A percentile compares a stretch with the other conserved stretches of the same genome.
Conservation (phyloP, 352 stramenopile species). For the Globisporangium radiosum region DNA sequence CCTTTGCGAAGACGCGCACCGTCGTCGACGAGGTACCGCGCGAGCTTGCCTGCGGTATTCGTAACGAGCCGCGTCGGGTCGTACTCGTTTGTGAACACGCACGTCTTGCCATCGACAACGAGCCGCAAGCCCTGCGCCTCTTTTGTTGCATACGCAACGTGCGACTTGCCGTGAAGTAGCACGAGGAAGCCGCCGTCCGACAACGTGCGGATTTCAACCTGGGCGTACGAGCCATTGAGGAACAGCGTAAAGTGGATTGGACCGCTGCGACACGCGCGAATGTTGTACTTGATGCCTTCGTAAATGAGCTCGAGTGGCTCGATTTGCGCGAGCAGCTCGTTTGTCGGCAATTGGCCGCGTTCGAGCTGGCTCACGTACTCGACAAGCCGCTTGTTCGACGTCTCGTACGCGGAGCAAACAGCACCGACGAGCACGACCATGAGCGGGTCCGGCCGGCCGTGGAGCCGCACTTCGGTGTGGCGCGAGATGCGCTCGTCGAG, state of each 20-base stretch:
- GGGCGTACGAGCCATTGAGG: constrained; percentile 83
- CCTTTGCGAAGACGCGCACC: constrained; percentile 84
- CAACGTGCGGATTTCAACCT: constrained; percentile 94
- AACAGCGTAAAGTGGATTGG: constrained; percentile 90
- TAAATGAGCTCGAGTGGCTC: constrained; percentile 97
- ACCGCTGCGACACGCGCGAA: constrained; percentile 88
- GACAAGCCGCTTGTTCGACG: constrained; percentile 59
- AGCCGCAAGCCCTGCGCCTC: constrained; percentile 88
- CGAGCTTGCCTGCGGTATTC: constrained; percentile 98
- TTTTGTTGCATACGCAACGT: constrained; percentile 96
- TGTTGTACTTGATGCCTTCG: constrained; percentile 98
- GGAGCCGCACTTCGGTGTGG: constrained; percentile 87
- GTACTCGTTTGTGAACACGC: constrained; percentile 99
- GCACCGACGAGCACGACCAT: constrained; percentile 88
- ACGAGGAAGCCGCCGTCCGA: constrained; percentile 98
- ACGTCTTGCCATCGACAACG: constrained; percentile 93
- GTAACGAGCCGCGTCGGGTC: constrained; percentile 97
- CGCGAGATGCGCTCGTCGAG: constrained; percentile 95
- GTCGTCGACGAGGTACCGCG: constrained; percentile 98
- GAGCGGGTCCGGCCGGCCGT: constrained; percentile 76
- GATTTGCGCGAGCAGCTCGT: constrained; percentile 76
- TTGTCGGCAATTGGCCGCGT: constrained; percentile 90
- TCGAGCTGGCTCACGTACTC: constrained; percentile 84
- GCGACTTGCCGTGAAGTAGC: constrained; percentile 93
- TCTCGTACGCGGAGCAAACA: constrained; percentile 77